Percentiles rank a stretch among this genome's conserved stretches.
Conservation (phyloP, 805 yeast genomes). For the Saccharomyces jurei region DNA sequence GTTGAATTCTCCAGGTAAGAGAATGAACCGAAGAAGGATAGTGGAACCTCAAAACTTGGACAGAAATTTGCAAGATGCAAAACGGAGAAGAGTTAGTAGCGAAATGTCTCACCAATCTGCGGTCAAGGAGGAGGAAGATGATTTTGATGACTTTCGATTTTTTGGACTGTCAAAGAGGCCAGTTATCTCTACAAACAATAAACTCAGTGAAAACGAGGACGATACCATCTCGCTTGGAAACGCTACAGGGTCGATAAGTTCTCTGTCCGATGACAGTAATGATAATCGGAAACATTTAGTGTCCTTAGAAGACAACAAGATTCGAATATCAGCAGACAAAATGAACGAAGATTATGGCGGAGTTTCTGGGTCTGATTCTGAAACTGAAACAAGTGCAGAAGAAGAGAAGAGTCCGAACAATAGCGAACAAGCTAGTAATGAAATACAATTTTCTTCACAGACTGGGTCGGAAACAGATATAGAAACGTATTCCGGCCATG, state of each 20-base stretch:
- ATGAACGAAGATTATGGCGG: background rate
- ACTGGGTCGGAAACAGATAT: slow-evolving; percentile 3
- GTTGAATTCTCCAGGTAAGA: slow-evolving; percentile 22
- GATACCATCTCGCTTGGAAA: background rate
- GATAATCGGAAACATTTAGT: background rate
- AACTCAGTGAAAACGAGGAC: slow-evolving; percentile 2
- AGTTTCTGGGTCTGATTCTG: background rate
- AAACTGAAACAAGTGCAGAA: background rate
- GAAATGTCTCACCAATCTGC: background rate
- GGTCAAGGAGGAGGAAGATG: slow-evolving; percentile 8
- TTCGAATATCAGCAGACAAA: background rate
- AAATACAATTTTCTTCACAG: background rate
- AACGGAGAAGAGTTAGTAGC: background rate
- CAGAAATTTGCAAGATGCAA: background rate
- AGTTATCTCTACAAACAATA: slow-evolving; percentile 5
- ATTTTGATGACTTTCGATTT: slow-evolving; percentile 16
- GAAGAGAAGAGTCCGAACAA: background rate
- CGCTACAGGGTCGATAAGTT: background rate
- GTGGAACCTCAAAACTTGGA: background rate
- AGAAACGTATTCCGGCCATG: slow-evolving; percentile 1
- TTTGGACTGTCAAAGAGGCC: slow-evolving; percentile 15
- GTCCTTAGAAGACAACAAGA: background rate
- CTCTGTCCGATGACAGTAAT: background rate
- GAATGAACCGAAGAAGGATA: slow-evolving; percentile 3
- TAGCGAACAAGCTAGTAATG: background rate